phyloP scores from a whole-genome alignment of 176 grass and related monocot genomes.

The Alloteropsis semialata region DNA sequence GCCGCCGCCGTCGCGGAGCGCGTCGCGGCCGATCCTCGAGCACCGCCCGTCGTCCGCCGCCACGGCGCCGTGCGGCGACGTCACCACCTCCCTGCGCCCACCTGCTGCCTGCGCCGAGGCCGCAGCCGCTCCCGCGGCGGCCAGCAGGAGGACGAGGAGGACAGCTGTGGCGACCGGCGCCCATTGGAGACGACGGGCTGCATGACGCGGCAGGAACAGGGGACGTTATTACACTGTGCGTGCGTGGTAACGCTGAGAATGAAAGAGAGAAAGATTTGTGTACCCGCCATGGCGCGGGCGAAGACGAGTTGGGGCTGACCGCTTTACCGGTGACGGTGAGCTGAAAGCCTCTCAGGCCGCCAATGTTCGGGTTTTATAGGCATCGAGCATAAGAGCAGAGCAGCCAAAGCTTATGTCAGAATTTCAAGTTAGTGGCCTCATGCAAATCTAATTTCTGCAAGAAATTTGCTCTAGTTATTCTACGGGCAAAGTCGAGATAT shows the following conservation, averaged over 20 bases:
- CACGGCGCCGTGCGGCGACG: constrained; percentile 55
- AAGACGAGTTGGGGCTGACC: background rate
- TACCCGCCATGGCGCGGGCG: constrained; percentile 27
- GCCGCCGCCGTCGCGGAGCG: constrained; percentile 54
- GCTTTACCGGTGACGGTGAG: no score
- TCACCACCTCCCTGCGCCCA: constrained; percentile 50
- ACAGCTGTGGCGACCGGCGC: background rate
- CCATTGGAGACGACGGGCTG: constrained; percentile 27
- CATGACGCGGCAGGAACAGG: background rate
- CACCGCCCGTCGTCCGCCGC: constrained; percentile 82
- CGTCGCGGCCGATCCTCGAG: constrained; percentile 63
- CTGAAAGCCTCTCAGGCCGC: background rate
- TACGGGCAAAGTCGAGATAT: no score
- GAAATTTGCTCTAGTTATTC: no score
- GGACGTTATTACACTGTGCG: background rate
- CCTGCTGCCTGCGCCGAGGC: background rate
- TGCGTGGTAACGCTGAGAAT: background rate
- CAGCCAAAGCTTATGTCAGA: no score
- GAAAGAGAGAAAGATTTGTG: background rate
- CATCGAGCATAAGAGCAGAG: no score
- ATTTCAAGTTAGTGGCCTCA: no score
- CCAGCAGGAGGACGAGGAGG: background rate
- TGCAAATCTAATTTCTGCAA: no score
- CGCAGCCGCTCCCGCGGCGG: background rate
- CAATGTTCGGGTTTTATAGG: background rate